phyloP scores from a whole-genome alignment of 2,329 filamentous ascomycete genomes.

The Nothomitra cinnamomea region DNA sequence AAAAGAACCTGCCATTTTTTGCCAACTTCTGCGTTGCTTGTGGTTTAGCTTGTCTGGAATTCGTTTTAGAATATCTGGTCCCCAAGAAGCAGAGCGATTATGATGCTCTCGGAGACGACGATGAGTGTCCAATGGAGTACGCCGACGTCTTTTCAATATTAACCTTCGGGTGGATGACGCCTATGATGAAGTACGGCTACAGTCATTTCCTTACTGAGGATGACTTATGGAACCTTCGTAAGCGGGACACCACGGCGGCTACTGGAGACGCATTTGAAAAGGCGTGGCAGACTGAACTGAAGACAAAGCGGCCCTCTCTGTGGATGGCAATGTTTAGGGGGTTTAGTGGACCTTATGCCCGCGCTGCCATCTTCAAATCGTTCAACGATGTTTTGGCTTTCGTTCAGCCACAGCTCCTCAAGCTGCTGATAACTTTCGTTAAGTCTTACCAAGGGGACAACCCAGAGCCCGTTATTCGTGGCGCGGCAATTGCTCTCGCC shows the following conservation, averaged over 20 bases:
- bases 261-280: slow-evolving; percentile 55
- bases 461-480: slow-evolving; percentile 65
- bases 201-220: slow-evolving; percentile 83
- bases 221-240: slow-evolving; percentile 83
- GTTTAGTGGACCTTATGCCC: slow-evolving; percentile 69
- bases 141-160: slow-evolving; percentile 85
- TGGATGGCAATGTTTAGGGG: slow-evolving; percentile 75
- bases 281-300: slow-evolving; percentile 63
- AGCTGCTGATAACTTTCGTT: slow-evolving; percentile 70
- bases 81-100: slow-evolving; percentile 60
- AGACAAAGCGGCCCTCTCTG: slow-evolving; percentile 56
- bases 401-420: slow-evolving; percentile 75
- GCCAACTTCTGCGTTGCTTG: slow-evolving; percentile 56
- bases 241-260: slow-evolving; percentile 57
- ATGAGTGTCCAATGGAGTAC: slow-evolving; percentile 60
- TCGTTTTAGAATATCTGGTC: slow-evolving; percentile 69
- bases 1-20: slow-evolving; percentile 54
- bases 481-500: slow-evolving; percentile 69
- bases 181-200: slow-evolving; percentile 91
- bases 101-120: slow-evolving; percentile 42
- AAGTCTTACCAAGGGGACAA: slow-evolving; percentile 49
- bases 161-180: slow-evolving; percentile 97
- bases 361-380: slow-evolving; percentile 76
- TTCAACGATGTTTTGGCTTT: slow-evolving; percentile 76
- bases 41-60: slow-evolving; percentile 51